Conservation (phyloP, 2,329 filamentous ascomycete species). For the Sporothrix humicola region DNA sequence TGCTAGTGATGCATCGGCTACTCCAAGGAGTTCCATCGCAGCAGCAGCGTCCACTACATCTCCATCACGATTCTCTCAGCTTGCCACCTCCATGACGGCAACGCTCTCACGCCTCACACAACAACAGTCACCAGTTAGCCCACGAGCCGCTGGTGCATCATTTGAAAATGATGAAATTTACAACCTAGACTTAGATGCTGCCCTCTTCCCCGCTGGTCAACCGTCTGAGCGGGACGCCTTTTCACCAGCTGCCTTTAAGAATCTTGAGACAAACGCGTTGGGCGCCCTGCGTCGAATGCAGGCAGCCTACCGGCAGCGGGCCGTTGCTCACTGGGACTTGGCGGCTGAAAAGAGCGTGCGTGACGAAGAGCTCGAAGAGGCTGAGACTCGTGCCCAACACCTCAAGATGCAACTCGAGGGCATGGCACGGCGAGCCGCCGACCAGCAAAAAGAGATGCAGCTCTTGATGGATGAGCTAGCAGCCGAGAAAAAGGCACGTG, state of each 20-base stretch:
- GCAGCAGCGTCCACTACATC: slow-evolving; percentile 35
- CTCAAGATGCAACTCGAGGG: slow-evolving; percentile 66
- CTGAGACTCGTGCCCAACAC: slow-evolving; percentile 57
- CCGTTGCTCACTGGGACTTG: slow-evolving; percentile 57
- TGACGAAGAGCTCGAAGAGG: slow-evolving; percentile 62
- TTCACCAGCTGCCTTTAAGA: slow-evolving; percentile 65
- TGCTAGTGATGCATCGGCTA: slow-evolving; percentile 36
- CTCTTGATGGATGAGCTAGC: slow-evolving; percentile 53
- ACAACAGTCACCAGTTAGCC: slow-evolving; percentile 38
- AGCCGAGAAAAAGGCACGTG: slow-evolving; percentile 56
- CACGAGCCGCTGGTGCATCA: slow-evolving; percentile 11
- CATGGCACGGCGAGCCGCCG: slow-evolving; percentile 59
- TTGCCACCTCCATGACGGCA: slow-evolving; percentile 54
- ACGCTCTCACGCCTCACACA: slow-evolving; percentile 50
- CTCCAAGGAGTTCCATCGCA: slow-evolving; percentile 20
- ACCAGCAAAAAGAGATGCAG: slow-evolving; percentile 59
- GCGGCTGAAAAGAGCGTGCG: slow-evolving; percentile 60
- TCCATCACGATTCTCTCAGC: slow-evolving; percentile 54
- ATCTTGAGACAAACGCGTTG: slow-evolving; percentile 63
- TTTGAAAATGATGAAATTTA: slow-evolving; percentile 59
- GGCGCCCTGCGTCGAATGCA: slow-evolving; percentile 63
- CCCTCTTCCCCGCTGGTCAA: slow-evolving; percentile 56
- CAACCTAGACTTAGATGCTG: slow-evolving; percentile 60
- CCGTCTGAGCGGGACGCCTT: slow-evolving; percentile 56
- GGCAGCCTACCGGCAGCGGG: slow-evolving; percentile 61